Evolutionary conservation across 2,329 filamentous ascomycete genomes (phyloP).

Genomic region (Thelonectria blattea): DNA sequence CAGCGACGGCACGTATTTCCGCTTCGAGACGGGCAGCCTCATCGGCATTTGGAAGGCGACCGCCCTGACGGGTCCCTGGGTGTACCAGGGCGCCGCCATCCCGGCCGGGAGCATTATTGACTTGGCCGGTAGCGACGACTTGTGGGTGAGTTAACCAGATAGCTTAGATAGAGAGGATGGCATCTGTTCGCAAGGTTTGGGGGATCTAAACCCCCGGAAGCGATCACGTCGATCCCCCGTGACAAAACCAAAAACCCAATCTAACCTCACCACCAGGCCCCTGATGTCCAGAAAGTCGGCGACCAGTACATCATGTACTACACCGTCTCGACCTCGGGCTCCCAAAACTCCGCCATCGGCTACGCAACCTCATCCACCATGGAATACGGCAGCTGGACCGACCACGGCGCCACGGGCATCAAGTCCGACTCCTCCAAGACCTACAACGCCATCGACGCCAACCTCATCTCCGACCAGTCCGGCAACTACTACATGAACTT

Average conservation of each 20-base stretch:
- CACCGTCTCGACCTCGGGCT: conserved; percentile 65
- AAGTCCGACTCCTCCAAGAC: conserved; percentile 47
- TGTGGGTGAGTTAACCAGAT: conserved; percentile 46
- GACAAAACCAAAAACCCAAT: background rate
- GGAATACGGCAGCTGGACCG: conserved; percentile 64
- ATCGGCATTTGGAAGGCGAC: conserved; percentile 49
- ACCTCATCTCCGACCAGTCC: conserved; percentile 51
- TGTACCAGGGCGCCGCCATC: conserved; percentile 48
- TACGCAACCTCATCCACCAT: conserved; percentile 53
- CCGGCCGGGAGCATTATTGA: conserved; percentile 48
- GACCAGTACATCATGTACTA: conserved; percentile 70
- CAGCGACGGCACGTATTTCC: conserved; percentile 50
- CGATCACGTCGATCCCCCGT: background rate
- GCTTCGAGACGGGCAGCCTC: conserved; percentile 49
- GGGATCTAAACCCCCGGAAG: background rate
- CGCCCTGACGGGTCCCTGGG: conserved; percentile 51
- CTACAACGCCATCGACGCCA: conserved; percentile 68
- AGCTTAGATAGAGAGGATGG: background rate
- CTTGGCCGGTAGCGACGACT: conserved; percentile 47
- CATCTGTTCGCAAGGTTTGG: background rate
- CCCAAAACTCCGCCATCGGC: conserved; percentile 67
- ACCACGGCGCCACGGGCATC: conserved; percentile 62
- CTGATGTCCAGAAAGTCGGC: conserved; percentile 52
- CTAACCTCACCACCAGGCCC: conserved; percentile 11
- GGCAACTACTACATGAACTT: conserved; percentile 60